Evolutionary conservation across 352 stramenopile genomes (phyloP), one percentile per base, ranked within the genome.

Genomic region (Phytophthora aleatoria): DNA sequence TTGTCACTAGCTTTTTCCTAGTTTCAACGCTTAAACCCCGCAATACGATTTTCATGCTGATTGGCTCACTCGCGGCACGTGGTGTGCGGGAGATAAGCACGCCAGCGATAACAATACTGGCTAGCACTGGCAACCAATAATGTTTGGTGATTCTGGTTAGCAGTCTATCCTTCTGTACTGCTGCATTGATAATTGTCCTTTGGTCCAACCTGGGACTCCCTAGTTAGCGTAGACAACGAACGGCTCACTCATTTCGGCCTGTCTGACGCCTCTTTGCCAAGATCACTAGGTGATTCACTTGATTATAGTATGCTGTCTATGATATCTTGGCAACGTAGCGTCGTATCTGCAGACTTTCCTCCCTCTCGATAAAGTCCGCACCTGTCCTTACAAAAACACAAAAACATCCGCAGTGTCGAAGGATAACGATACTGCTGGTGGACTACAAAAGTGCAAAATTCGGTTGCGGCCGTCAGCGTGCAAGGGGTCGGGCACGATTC

Each of bases 281-380:
- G 30, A 26, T 16, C 35, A 58, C 11, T 1, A 4, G 6, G 35
- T 41, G 35, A 2, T 41, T 48, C 27, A 64, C 53, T 59, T 63
- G 45, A 4, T 58, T 69, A 26, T 47, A 64, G 36, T 64, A 69
- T 64, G 47, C 16, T 24, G 35, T 3, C 36, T 53, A 42, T 69
- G 62, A 70, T 61, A 61, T 70, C 56, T 56, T 28, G 38, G 3
- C 62, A 65, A 65, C 62, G 62, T 61, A 15, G 50, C 49, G 48
- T 61, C 26, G 27, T 52, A 11, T 43, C 12, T 50, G 27, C 13
- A 64, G 48, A 36, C 49, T 57, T 66, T 48, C 31, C 55, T 38
- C n/a, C n/a, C 53, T 39, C 16, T 62, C 43, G n/a, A 5, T 9
- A 57, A 63, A 50, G 53, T 63, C 61, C 61, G 61, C 45, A 53